Conservation (phyloP, 1,284 basidiomycete genomes). For the Cryptococcus sp. region DNA sequence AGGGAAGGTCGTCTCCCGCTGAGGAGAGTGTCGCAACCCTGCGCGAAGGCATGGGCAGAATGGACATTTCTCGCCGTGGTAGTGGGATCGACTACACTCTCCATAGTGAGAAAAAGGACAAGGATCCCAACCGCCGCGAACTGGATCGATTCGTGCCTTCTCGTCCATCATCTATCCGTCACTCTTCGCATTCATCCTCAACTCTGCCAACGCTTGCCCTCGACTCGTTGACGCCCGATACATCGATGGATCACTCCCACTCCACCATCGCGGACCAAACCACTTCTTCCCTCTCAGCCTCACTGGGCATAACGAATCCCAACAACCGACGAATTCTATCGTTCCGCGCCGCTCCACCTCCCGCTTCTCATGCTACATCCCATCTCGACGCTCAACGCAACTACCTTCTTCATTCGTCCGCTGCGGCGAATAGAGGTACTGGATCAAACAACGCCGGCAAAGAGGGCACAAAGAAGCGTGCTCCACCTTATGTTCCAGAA, state of each 20-base stretch:
- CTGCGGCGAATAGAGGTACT: conserved; percentile 30
- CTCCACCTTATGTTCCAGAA: conserved; percentile 68
- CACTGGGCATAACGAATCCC: conserved; percentile 29
- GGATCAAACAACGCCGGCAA: conserved; percentile 21
- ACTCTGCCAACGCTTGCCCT: conserved; percentile 39
- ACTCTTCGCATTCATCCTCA: conserved; percentile 30
- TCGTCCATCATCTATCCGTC: conserved; percentile 35
- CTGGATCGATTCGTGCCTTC: conserved; percentile 53
- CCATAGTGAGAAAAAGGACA: conserved; percentile 16
- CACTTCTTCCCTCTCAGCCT: conserved; percentile 36
- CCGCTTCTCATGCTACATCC: conserved; percentile 45
- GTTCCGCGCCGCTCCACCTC: conserved; percentile 49
- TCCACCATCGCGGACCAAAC: conserved; percentile 24
- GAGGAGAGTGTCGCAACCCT: conserved; percentile 32
- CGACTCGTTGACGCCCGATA: conserved; percentile 33
- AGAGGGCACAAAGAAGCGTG: conserved; percentile 33
- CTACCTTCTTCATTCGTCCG: conserved; percentile 41
- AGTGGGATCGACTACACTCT: conserved; percentile 22
- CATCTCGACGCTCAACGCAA: conserved; percentile 49
- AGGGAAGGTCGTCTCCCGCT: conserved; percentile 11
- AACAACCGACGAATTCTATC: conserved; percentile 47
- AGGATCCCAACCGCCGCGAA: conserved; percentile 27
- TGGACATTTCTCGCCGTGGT: conserved; percentile 40
- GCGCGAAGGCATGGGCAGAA: conserved; percentile 44
- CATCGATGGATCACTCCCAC: conserved; percentile 23